Evolutionary conservation across 148 eudicot species (phyloP).

Genomic region (Tetragonia tetragonoides): DNA sequence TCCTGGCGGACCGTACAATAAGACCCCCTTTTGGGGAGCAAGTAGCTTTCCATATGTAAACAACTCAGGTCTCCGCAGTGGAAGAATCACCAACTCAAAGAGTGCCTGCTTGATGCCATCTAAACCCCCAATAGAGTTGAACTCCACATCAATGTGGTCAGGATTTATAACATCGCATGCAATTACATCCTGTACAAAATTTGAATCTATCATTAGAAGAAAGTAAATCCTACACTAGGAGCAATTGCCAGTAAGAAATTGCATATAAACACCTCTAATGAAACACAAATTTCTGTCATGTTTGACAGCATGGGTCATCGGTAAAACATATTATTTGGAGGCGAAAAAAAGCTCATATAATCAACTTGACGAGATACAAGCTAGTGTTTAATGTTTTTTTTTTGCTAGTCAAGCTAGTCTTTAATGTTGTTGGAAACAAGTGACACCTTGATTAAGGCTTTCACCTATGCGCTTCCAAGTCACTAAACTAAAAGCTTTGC

Average conservation of each 20-base stretch:
- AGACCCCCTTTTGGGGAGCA: slow-evolving; percentile 90
- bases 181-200: slow-evolving; percentile 62
- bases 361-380: background rate
- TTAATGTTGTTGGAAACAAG: background rate
- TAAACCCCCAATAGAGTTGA: slow-evolving; percentile 77
- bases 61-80: slow-evolving; percentile 80
- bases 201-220: slow-evolving; percentile 2
- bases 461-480: background rate
- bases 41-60: slow-evolving; percentile 85
- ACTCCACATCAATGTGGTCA: slow-evolving; percentile 80
- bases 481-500: background rate
- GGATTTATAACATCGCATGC: slow-evolving; percentile 97
- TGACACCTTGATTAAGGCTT: background rate
- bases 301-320: background rate
- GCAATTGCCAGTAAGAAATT: background rate
- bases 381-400: background rate
- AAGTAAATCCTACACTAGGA: background rate
- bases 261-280: background rate
- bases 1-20: slow-evolving; percentile 93
- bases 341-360: background rate
- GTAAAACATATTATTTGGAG: background rate
- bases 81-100: slow-evolving; percentile 86
- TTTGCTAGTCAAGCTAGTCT: too few relatives aligned
- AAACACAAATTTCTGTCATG: background rate
- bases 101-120: slow-evolving; percentile 77